phyloP scores from a whole-genome alignment of 331 rosid species.

The Rhamnella rubrinervis region DNA sequence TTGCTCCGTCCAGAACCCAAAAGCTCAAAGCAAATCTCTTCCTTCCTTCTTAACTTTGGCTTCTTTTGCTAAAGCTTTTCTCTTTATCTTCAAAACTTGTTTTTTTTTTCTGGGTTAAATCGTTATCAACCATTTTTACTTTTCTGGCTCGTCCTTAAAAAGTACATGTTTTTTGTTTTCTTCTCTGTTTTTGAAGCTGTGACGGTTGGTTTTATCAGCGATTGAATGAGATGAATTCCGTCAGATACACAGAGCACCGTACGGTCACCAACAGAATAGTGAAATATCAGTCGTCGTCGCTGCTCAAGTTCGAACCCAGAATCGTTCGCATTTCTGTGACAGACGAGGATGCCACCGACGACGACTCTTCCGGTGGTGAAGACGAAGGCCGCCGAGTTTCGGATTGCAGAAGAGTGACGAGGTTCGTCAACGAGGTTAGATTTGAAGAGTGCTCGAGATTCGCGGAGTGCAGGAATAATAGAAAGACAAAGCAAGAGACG shows the following conservation, averaged over 20 bases:
- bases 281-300: constrained; percentile 7
- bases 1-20: too few species aligned
- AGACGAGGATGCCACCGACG: constrained; percentile 53
- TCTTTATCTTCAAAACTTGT: too few species aligned
- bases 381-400: constrained; percentile 7
- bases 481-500: background rate
- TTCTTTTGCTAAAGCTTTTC: background rate
- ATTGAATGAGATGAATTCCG: constrained; percentile 28
- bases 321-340: constrained; percentile 42
- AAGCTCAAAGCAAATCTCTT: too few species aligned
- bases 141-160: too few species aligned
- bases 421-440: constrained; percentile 48
- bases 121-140: too few species aligned
- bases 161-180: too few species aligned
- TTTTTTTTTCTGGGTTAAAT: background rate
- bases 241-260: constrained; percentile 28
- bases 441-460: constrained; percentile 14
- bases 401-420: constrained; percentile 24
- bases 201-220: too few species aligned
- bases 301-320: constrained; percentile 7
- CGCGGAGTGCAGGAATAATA: background rate
- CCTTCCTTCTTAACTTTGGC: constrained; percentile 6
- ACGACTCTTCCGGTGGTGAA: constrained; percentile 53
- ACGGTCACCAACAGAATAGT: constrained; percentile 31
- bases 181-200: too few species aligned